These are phyloP conservation scores for Dioscorea cayenensis DNA, from an alignment of 116 monocot genomes.

Conservation along the genomic window DNA sequence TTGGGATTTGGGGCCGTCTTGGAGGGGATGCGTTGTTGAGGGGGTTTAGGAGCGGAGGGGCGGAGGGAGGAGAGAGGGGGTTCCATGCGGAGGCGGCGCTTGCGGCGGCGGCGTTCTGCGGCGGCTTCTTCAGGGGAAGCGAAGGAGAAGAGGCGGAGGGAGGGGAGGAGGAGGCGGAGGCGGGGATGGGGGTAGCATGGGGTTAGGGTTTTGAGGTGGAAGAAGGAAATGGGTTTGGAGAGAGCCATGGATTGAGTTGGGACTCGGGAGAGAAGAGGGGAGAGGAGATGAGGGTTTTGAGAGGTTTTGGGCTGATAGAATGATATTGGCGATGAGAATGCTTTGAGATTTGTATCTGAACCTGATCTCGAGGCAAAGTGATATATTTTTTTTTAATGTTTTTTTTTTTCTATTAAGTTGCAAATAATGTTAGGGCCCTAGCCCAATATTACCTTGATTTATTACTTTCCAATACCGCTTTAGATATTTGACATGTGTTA, in stretches of 20 bases:
- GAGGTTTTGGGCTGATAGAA: too few relatives aligned
- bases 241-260: not conserved
- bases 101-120: slow-evolving; percentile 88
- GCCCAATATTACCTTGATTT: too few relatives aligned
- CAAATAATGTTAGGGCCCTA: too few relatives aligned
- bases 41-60: slow-evolving; percentile 22
- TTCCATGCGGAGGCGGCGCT: slow-evolving; percentile 82
- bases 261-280: not conserved
- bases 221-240: slow-evolving; percentile 16
- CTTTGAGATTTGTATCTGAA: too few relatives aligned
- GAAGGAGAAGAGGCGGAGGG: slow-evolving; percentile 63
- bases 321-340: too few relatives aligned
- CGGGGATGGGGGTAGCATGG: slow-evolving; percentile 1
- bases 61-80: slow-evolving; percentile 71
- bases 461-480: too few relatives aligned
- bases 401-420: too few relatives aligned
- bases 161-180: slow-evolving; percentile 8
- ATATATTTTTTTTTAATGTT: too few relatives aligned
- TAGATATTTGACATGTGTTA: too few relatives aligned
- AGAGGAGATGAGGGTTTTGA: too few relatives aligned
- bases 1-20: slow-evolving; percentile 39
- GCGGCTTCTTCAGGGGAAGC: slow-evolving; percentile 86
- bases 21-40: slow-evolving; percentile 12
- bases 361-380: too few relatives aligned
- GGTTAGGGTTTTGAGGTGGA: slow-evolving; percentile 29